These are phyloP conservation scores for Leccinum uliginosum DNA, from an alignment of 768 basidiomycete genomes.

Conservation along the genomic window DNA sequence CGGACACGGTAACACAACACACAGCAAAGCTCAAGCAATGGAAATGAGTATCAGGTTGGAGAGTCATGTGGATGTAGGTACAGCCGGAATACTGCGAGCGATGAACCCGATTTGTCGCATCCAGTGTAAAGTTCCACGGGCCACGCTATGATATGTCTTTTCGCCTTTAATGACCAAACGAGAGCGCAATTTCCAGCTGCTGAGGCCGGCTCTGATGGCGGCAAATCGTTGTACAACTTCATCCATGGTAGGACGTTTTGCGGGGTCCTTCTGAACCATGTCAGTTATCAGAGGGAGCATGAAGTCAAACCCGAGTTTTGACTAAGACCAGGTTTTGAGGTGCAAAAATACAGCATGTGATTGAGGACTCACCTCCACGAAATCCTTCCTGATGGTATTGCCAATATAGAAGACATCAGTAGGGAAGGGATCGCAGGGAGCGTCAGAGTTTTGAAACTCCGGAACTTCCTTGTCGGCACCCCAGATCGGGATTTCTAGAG, in stretches of 20 bases:
- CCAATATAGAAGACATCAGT: background rate
- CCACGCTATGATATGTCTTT: background rate
- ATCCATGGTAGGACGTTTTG: slow-evolving; percentile 35
- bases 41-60: too few species aligned
- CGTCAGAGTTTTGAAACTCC: background rate
- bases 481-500: background rate
- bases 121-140: slow-evolving; percentile 20
- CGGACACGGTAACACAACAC: background rate
- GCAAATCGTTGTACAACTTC: slow-evolving; percentile 18
- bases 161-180: slow-evolving; percentile 14
- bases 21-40: background rate
- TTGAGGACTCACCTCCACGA: background rate
- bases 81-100: slow-evolving; percentile 11
- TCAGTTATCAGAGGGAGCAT: slow-evolving; percentile 31
- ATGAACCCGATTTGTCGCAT: slow-evolving; percentile 20
- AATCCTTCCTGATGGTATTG: background rate
- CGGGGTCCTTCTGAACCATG: slow-evolving; percentile 37
- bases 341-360: background rate
- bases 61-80: too few species aligned
- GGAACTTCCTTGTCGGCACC: background rate
- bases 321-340: background rate
- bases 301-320: slow-evolving; percentile 23
- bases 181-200: slow-evolving; percentile 27
- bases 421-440: background rate
- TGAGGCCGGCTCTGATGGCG: slow-evolving; percentile 8